These are phyloP conservation scores for Metarhizium guizhouense DNA, from an alignment of 2,329 filamentous ascomycete species.

Conservation along the genomic window DNA sequence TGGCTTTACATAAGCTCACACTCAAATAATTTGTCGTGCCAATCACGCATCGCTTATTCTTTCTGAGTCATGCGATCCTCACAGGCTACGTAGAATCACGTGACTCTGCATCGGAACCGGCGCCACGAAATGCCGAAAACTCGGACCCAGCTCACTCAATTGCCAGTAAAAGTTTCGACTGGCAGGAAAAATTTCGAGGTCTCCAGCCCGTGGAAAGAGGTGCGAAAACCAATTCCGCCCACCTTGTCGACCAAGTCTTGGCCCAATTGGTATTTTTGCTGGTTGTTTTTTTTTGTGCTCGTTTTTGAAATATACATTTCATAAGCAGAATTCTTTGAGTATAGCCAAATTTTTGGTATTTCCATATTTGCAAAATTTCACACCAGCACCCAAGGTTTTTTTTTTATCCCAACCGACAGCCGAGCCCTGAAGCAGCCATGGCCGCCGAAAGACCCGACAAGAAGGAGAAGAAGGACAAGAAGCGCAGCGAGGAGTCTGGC, in stretches of 20 bases:
- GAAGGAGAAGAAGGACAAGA: slow-evolving; percentile 52
- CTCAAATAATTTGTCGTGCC: not conserved
- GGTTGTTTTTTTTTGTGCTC: not conserved
- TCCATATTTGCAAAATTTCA: not conserved
- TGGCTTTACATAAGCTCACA: not conserved
- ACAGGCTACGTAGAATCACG: slow-evolving; percentile 1
- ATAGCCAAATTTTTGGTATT: not conserved
- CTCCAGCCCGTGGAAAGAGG: slow-evolving; percentile 11
- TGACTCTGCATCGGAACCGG: slow-evolving; percentile 19
- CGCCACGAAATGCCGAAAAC: slow-evolving; percentile 20
- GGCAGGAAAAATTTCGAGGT: slow-evolving; percentile 22
- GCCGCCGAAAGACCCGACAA: slow-evolving; percentile 39
- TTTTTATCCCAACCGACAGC: not conserved
- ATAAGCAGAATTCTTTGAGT: not conserved
- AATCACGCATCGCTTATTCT: not conserved
- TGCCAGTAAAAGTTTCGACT: slow-evolving; percentile 20
- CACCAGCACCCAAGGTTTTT: not conserved
- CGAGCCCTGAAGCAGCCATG: slow-evolving; percentile 24
- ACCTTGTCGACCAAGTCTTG: not conserved
- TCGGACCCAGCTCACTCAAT: slow-evolving; percentile 14
- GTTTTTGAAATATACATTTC: not conserved
- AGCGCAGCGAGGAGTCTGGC: slow-evolving; percentile 45
- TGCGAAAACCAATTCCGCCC: not conserved
- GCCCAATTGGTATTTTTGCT: slow-evolving; percentile 11
- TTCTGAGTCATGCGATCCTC: not conserved